Conservation (phyloP, 768 basidiomycete species). For the Mycena belliarum region DNA sequence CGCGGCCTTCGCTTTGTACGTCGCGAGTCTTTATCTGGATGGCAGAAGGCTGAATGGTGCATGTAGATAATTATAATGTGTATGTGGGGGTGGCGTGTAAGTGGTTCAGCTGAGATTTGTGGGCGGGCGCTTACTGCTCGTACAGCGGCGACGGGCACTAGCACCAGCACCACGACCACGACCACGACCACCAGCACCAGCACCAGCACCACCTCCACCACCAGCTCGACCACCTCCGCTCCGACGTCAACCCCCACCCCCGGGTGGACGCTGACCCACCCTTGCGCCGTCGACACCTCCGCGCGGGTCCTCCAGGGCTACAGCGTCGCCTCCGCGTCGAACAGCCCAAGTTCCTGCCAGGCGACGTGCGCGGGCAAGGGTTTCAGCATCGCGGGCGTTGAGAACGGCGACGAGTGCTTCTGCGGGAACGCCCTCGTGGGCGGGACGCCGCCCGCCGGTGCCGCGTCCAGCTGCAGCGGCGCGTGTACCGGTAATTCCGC, state of each 20-base stretch:
- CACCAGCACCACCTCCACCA: not conserved
- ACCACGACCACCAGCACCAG: not conserved
- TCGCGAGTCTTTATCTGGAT: not conserved
- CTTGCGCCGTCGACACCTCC: conserved; percentile 6
- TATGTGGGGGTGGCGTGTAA: conserved; percentile 49
- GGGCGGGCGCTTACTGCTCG: too few species aligned
- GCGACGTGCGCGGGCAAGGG: conserved; percentile 25
- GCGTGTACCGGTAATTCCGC: not conserved
- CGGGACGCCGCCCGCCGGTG: not conserved
- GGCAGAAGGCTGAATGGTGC: conserved; percentile 1
- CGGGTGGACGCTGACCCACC: not conserved
- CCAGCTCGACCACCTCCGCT: not conserved
- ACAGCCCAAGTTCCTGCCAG: conserved; percentile 33
- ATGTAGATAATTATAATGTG: conserved; percentile 62
- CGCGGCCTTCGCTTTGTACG: conserved; percentile 40
- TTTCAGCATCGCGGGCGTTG: conserved; percentile 30
- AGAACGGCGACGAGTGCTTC: conserved; percentile 34
- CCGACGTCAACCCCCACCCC: too few species aligned
- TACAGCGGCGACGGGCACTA: not conserved
- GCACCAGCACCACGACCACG: not conserved
- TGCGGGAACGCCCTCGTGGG: conserved; percentile 18
- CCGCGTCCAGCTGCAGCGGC: not conserved
- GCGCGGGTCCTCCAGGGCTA: conserved; percentile 25
- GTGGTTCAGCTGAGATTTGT: too few species aligned
- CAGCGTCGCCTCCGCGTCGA: conserved; percentile 17